phyloP scores from a whole-genome alignment of 371 early-diverging fungal genomes.

The Mortierella sp. region DNA sequence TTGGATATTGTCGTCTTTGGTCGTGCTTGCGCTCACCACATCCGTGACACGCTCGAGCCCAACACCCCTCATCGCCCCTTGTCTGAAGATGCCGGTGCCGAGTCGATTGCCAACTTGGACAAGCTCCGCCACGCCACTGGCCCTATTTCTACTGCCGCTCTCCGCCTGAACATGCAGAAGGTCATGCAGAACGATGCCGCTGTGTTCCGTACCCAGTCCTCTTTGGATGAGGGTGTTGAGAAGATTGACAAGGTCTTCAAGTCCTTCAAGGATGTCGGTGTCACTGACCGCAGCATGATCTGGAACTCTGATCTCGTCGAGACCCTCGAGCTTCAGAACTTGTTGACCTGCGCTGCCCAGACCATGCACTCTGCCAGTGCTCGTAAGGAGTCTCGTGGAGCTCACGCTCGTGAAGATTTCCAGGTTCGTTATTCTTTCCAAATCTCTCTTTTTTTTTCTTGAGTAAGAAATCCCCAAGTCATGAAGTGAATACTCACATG shows the following conservation, averaged over 20 bases:
- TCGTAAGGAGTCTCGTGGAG: constrained; percentile 98
- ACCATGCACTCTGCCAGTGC: constrained; percentile 96
- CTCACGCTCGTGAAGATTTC: constrained; percentile 97
- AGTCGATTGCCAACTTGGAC: constrained; percentile 93
- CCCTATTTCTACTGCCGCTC: constrained; percentile 82
- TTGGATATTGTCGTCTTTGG: constrained; percentile 98
- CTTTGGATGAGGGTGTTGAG: constrained; percentile 89
- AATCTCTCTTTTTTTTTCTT: constrained; percentile 3
- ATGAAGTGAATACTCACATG: too few relatives aligned
- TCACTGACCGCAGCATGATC: constrained; percentile 93
- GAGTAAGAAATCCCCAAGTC: too few relatives aligned
- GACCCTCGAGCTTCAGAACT: constrained; percentile 96
- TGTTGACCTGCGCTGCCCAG: constrained; percentile 96
- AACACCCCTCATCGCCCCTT: constrained; percentile 85
- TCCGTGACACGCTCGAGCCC: constrained; percentile 89
- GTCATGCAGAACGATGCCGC: constrained; percentile 98
- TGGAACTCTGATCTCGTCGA: constrained; percentile 98
- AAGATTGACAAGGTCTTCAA: constrained; percentile 89
- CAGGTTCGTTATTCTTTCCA: constrained; percentile 51
- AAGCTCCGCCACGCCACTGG: constrained; percentile 90
- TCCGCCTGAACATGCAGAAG: constrained; percentile 97
- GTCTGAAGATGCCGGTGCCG: constrained; percentile 86
- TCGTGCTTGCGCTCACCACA: constrained; percentile 95
- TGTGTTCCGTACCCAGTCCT: constrained; percentile 95
- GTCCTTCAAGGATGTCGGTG: constrained; percentile 86